These are phyloP conservation scores for Candida suzukii DNA, from an alignment of 805 yeast species.

Conservation along the genomic window DNA sequence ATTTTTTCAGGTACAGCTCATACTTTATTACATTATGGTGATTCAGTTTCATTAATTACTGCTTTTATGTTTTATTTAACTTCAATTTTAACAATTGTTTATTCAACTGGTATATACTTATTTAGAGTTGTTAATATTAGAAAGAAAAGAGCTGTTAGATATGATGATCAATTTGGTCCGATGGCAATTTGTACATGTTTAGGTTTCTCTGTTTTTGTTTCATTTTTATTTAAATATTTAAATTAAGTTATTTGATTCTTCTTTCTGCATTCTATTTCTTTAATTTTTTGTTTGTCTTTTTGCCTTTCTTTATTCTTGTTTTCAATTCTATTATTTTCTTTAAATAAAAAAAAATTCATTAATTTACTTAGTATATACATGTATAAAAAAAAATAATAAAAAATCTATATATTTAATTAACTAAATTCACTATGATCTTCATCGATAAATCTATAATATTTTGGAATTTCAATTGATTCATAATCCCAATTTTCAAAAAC, in stretches of 20 bases:
- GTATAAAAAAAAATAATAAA: no score
- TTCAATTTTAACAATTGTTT: slow-evolving; percentile 64
- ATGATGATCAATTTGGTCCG: slow-evolving; percentile 87
- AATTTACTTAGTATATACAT: no score
- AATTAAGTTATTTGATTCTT: no score
- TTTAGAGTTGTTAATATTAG: slow-evolving; percentile 82
- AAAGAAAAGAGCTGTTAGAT: slow-evolving; percentile 71
- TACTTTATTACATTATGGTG: slow-evolving; percentile 80
- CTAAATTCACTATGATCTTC: neutral
- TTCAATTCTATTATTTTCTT: no score
- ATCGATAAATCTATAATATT: neutral
- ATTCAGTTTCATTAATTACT: slow-evolving; percentile 64
- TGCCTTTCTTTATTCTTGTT: no score
- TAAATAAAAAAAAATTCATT: no score
- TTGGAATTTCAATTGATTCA: no score
- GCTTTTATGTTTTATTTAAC: slow-evolving; percentile 82
- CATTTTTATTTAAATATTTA: slow-evolving; percentile 46
- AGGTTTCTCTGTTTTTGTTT: slow-evolving; percentile 57
- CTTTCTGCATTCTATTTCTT: no score
- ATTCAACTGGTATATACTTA: slow-evolving; percentile 67
- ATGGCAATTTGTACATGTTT: slow-evolving; percentile 70
- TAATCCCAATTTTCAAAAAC: no score
- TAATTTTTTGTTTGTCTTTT: no score
- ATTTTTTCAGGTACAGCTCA: slow-evolving; percentile 86
- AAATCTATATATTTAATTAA: no score